Conservation (phyloP, 495 filamentous ascomycete species). For the Durotheca rogersii region DNA sequence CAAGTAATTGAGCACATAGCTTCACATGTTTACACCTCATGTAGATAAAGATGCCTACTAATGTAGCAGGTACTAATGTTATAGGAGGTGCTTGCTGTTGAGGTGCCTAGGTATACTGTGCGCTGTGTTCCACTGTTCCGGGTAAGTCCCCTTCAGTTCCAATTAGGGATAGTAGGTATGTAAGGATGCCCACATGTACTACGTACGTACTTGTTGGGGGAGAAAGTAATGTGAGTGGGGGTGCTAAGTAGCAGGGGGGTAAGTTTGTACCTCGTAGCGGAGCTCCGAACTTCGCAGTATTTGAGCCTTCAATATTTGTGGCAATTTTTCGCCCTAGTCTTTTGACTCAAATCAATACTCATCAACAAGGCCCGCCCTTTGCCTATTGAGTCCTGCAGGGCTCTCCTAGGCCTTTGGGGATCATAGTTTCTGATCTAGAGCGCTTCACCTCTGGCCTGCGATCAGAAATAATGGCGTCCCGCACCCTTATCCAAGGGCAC, state of each 20-base stretch:
- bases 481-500: constrained; percentile 40
- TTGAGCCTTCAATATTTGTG: constrained; percentile 6
- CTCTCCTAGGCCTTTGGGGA: constrained; percentile 18
- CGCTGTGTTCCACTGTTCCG: no score
- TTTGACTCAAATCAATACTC: constrained; percentile 29
- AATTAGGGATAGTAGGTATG: no score
- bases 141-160: no score
- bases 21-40: background rate
- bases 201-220: no score
- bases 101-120: no score
- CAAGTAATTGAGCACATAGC: no score
- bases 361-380: constrained; percentile 1
- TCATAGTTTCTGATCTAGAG: constrained; percentile 25
- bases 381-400: constrained; percentile 26
- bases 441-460: constrained; percentile 29
- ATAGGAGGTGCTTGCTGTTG: no score
- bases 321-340: constrained; percentile 20
- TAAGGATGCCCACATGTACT: no score
- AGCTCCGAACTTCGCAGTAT: constrained; percentile 35
- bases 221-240: no score
- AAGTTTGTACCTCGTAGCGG: no score
- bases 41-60: background rate
- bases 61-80: no score
- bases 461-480: constrained; percentile 49
- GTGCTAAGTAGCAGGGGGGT: no score